phyloP scores from a whole-genome alignment of 768 basidiomycete species.

The Pleurotus platypus region DNA sequence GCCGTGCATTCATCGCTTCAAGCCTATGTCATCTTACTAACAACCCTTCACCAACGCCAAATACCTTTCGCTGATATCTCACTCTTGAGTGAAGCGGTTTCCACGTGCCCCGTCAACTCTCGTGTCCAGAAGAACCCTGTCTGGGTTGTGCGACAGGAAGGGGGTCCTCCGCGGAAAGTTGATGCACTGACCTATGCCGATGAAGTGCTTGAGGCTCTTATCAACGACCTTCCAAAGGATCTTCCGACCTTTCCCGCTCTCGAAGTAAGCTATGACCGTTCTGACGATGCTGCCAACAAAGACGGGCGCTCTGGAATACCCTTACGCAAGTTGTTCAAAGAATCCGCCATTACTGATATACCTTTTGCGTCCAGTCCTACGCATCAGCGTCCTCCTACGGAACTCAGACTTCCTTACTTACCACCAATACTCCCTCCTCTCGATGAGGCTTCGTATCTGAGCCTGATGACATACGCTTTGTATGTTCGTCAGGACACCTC shows the following conservation, averaged over 20 bases:
- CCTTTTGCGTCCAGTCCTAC: background rate
- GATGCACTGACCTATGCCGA: background rate
- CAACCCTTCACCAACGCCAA: background rate
- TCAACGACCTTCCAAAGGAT: background rate
- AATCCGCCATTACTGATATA: background rate
- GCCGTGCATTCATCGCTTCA: background rate
- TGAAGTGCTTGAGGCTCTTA: background rate
- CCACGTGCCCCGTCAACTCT: background rate
- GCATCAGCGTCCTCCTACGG: background rate
- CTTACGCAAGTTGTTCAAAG: background rate
- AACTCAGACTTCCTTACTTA: background rate
- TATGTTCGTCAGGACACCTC: background rate
- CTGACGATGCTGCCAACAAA: background rate
- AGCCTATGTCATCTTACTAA: background rate
- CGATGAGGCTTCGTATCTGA: background rate
- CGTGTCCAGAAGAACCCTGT: background rate
- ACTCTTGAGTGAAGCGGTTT: background rate
- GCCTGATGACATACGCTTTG: background rate
- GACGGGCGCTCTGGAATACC: background rate
- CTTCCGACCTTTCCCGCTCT: background rate
- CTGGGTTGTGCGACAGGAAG: background rate
- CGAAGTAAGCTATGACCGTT: background rate
- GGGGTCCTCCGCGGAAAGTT: background rate
- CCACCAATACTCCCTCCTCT: slow-evolving; percentile 1
- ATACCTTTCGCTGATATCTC: background rate